These are phyloP conservation scores for Populus ilicifolia DNA, from an alignment of 345 rosid genomes.

Conservation along the genomic window DNA sequence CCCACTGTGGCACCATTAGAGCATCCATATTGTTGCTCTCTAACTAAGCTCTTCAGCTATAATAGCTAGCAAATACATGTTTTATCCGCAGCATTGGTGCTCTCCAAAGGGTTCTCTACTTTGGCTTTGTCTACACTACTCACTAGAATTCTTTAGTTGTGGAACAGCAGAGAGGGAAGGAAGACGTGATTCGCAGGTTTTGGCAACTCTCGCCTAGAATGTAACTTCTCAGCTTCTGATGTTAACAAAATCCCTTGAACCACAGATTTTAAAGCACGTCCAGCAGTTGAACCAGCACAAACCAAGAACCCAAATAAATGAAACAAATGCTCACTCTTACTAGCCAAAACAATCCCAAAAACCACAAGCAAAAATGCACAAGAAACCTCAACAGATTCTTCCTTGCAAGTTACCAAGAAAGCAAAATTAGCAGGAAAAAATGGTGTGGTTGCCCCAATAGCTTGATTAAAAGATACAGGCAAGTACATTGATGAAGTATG, in stretches of 20 bases:
- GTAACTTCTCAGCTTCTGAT: conserved; percentile 87
- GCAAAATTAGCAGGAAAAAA: conserved; percentile 95
- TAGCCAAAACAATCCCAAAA: conserved; percentile 84
- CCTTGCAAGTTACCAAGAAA: conserved; percentile 78
- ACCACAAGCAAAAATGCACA: conserved; percentile 85
- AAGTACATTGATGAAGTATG: conserved; percentile 81
- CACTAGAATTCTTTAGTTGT: background rate
- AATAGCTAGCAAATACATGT: background rate
- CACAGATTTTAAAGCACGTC: conserved; percentile 91
- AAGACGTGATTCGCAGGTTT: background rate
- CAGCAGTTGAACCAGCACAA: conserved; percentile 89
- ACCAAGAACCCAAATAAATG: conserved; percentile 88
- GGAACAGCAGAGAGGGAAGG: background rate
- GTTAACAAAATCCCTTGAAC: conserved; percentile 78
- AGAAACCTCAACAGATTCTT: conserved; percentile 79
- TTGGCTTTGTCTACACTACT: background rate
- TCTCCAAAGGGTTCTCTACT: background rate
- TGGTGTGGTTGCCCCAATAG: conserved; percentile 96
- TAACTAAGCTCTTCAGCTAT: background rate
- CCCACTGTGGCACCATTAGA: background rate
- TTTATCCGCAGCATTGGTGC: background rate
- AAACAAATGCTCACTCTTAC: conserved; percentile 86
- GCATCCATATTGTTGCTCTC: background rate
- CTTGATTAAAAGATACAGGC: conserved; percentile 96
- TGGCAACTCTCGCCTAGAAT: conserved; percentile 37